Evolutionary conservation across 805 yeast species (phyloP).

Genomic region (Huiozyma sinensis): DNA sequence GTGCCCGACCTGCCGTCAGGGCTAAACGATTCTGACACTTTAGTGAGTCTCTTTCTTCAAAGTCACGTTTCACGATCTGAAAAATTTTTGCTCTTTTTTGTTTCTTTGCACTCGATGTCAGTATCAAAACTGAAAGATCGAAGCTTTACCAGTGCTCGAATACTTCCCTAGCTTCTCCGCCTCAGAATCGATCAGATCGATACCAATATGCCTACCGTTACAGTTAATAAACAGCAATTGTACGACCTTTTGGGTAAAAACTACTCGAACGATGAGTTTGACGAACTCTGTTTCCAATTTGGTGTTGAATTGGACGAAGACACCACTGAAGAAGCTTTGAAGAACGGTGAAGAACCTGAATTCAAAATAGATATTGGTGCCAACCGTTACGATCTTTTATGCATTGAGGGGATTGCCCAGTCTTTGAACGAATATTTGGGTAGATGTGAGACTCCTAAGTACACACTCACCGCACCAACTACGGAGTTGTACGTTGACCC

Average conservation of each 20-base stretch:
- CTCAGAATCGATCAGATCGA: too few species aligned
- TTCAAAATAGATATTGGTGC: slow-evolving; percentile 96
- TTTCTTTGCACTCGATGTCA: background rate
- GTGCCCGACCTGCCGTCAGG: too few species aligned
- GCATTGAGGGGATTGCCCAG: slow-evolving; percentile 96
- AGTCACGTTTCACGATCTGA: background rate
- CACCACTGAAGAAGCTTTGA: slow-evolving; percentile 54
- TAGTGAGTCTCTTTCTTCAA: background rate
- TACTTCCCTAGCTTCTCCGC: too few species aligned
- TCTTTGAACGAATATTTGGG: slow-evolving; percentile 88
- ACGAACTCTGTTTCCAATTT: slow-evolving; percentile 92
- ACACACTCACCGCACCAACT: slow-evolving; percentile 47
- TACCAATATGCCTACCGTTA: slow-evolving; percentile 78
- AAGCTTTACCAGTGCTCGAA: too few species aligned
- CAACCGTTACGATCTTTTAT: slow-evolving; percentile 94
- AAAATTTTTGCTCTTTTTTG: background rate
- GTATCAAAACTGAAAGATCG: too few species aligned
- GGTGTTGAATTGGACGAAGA: slow-evolving; percentile 98
- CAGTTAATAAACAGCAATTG: slow-evolving; percentile 90
- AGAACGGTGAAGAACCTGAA: slow-evolving; percentile 62
- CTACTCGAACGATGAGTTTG: slow-evolving; percentile 83
- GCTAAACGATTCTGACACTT: too few species aligned
- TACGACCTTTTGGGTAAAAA: slow-evolving; percentile 63
- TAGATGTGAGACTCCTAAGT: slow-evolving; percentile 51
- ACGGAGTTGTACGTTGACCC: slow-evolving; percentile 68